A percentile compares a stretch with the other conserved stretches of the same genome.
These are phyloP conservation scores for Vitis hybrid DNA, from an alignment of 177 flowering plant genomes.

Conservation along the genomic window DNA sequence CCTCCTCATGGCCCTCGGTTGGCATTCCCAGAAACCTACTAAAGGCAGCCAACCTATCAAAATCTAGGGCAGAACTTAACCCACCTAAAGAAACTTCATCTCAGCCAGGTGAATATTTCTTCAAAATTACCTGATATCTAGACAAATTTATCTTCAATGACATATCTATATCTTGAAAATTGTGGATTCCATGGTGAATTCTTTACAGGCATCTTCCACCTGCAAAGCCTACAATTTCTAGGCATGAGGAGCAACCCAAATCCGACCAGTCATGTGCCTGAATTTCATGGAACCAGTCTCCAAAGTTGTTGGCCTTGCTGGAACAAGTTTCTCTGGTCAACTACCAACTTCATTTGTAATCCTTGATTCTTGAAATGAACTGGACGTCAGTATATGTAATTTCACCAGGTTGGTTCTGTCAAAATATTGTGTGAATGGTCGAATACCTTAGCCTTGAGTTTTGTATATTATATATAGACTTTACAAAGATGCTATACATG, in stretches of 20 bases:
- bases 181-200: conserved; percentile 6
- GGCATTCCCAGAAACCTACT: too few relatives aligned
- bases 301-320: background rate
- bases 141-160: conserved; percentile 7
- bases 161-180: background rate
- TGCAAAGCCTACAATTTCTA: background rate
- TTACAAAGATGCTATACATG: too few relatives aligned
- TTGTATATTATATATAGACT: too few relatives aligned
- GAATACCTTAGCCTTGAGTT: too few relatives aligned
- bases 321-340: conserved; percentile 4
- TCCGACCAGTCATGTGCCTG: conserved; percentile 1
- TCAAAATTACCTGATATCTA: background rate
- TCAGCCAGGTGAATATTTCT: background rate
- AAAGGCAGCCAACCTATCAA: too few relatives aligned
- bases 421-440: too few relatives aligned
- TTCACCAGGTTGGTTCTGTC: background rate
- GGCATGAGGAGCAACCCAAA: background rate
- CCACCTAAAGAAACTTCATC: background rate
- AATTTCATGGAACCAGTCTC: background rate
- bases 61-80: background rate
- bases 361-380: background rate
- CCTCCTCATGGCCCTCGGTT: too few relatives aligned
- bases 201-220: background rate
- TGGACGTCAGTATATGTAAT: background rate
- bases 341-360: conserved; percentile 6